Conservation (phyloP, 169 alveolate genomes). For the Blepharisma undulans region DNA sequence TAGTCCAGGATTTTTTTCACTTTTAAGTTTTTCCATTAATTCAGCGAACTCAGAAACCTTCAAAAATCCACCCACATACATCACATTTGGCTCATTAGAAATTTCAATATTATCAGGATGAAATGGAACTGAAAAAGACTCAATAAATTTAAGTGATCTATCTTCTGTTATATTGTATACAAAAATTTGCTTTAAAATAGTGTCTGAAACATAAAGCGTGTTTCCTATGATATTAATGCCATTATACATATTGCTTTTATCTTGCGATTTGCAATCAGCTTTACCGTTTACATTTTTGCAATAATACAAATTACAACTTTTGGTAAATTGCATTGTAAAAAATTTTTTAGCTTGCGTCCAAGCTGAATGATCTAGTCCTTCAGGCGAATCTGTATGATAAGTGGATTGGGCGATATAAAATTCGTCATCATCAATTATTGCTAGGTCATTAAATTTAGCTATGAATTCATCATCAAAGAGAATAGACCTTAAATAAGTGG, state of each 20-base stretch:
- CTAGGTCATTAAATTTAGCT: neutral
- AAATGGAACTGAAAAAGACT: neutral
- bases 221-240: neutral
- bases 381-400: neutral
- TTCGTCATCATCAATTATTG: neutral
- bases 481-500: neutral
- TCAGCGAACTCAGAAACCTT: neutral
- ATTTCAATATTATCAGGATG: neutral
- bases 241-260: neutral
- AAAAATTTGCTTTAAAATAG: neutral
- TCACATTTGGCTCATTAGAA: neutral
- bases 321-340: neutral
- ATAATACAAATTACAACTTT: too few relatives aligned
- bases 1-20: neutral
- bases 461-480: neutral
- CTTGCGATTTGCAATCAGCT: neutral
- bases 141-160: neutral
- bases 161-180: neutral
- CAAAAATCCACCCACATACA: neutral
- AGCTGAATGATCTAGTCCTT: conserved; percentile 4
- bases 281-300: neutral
- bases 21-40: neutral
- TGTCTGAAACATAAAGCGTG: neutral
- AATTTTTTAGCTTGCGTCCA: neutral
- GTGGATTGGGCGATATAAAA: neutral